Percentiles rank a stretch among this genome's conserved stretches.
Conservation (phyloP, 1,139 yeast genomes). For the Diutina siamensis region DNA sequence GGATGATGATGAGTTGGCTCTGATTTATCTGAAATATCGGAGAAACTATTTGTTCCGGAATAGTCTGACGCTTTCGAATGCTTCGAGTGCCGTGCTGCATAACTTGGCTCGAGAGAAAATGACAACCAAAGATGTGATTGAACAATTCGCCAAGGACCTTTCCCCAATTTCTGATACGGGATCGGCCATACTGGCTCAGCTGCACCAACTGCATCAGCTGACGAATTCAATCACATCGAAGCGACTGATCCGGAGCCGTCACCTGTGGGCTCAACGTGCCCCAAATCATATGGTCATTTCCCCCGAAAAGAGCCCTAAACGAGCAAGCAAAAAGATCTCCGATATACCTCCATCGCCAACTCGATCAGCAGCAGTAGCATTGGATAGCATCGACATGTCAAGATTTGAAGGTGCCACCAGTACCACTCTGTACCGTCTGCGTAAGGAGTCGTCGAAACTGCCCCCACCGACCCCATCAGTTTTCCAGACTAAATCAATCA, state of each 20-base stretch:
- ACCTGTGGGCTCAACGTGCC: background rate
- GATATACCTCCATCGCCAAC: background rate
- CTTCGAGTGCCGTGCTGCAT: background rate
- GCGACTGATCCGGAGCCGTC: background rate
- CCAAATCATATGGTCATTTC: background rate
- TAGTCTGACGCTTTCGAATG: background rate
- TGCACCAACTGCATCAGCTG: background rate
- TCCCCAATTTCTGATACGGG: background rate
- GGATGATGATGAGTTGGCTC: conserved; percentile 1
- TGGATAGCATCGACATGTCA: background rate
- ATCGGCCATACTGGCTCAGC: background rate
- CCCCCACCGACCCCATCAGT: background rate
- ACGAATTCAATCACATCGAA: background rate
- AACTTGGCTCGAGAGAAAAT: background rate
- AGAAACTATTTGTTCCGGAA: conserved; percentile 5
- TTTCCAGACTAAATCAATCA: background rate
- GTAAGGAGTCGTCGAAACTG: background rate
- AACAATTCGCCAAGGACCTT: background rate
- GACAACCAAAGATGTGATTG: background rate
- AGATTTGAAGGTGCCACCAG: background rate
- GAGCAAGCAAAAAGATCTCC: background rate
- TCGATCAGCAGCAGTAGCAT: background rate
- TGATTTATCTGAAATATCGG: background rate
- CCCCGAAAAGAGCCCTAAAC: background rate
- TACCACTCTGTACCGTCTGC: background rate